Evolutionary conservation across 345 rosid species (phyloP), one percentile per base, ranked within the genome.

Genomic region (Erodium maritimum): DNA sequence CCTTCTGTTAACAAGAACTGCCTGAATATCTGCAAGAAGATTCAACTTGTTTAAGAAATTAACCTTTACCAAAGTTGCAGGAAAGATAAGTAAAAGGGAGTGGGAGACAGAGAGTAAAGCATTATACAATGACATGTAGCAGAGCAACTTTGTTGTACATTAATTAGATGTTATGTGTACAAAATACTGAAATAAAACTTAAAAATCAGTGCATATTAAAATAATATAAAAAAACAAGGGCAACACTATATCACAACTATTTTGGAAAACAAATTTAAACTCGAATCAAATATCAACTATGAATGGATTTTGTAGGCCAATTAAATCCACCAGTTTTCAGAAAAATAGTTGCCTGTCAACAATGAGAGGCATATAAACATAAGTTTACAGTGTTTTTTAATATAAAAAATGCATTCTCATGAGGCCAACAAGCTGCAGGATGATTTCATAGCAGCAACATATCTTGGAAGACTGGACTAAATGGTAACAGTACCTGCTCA

Each of bases 21-120:
- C 62, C 87, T 83, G 65, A 93, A 93, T 17, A 77, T 69, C 96
- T 88, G 79, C 79, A 73, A 37, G 13, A 37, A 37, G 33, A 25
- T 3, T 5, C 13, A 37, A 37, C 10, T 37, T 37, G 46, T 37
- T 37, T 4, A 37, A 37, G 46, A 37, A 12, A 37, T 37, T 37
- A 37, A 12, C 46, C 4, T 37, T 12, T 37, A 11, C 46, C 46
- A 11, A 37, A 11, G 14, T 12, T 37, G 10, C 46, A 12, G 46
- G 46, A 37, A 37, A 37, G 10, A 37, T 37, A 12, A 6, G 46
- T 37, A 11, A 37, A 12, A 37, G 46, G 46, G 14, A 37, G 14
- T 5, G 33, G 10, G 46, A 37, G 46, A 37, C 8, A 37, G 6
- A 12, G 46, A 37, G 46, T 12, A 37, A 37, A 37, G 46, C 6